Base-by-base conservation (phyloP, 2,329 filamentous ascomycete genomes). In the Aspergillus fructus region DNA sequence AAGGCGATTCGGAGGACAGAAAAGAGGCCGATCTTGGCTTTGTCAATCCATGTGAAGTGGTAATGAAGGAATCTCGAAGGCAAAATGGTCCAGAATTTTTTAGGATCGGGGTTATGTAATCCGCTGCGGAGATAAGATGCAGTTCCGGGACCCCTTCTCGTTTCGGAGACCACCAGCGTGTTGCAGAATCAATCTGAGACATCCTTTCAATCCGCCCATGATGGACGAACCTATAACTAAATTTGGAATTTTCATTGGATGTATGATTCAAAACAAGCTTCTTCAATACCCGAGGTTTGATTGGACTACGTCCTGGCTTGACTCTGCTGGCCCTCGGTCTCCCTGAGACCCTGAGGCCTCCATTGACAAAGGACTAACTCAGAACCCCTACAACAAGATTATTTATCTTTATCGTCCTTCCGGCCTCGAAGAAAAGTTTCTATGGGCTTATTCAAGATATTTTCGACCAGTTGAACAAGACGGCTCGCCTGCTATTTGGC, bases 51-150 rank as follows among this genome's bases (percentile, higher is more conserved):
- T 50, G 17, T 19, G 46, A 54, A 34, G 27, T 27, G 19, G 41
- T 41, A 34, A 19, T 46, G 46, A 39, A 47, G 46, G 37, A 46
- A 27, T 41, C 24, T 33, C 24, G 49, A 53, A 45, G 55, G 55
- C 46, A 33, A 58, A 54, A 50, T 15, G 55, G 34, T 40, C 37
- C 46, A 48, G 46, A 54, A 54, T 58, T 58, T 58, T 58, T 58
- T 30, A 30, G 19, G 30, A 46, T 19, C 27, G n/a, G 21, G 50
- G 37, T 58, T 58, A 58, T 53, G 50, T 58, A 58, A 58, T 46
- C 43, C 11, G 21, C 21, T 46, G 43, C 43, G 43, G 43, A 46
- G 43, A 46, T 46, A 46, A 46, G 13, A 46, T 46, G 23, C 34
- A 27, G 43, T 24, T 46, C 23, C 21, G 23, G 43, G 23, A 27